phyloP scores from a whole-genome alignment of 176 grass and related monocot genomes.

The Cenchrus fungigraminus region DNA sequence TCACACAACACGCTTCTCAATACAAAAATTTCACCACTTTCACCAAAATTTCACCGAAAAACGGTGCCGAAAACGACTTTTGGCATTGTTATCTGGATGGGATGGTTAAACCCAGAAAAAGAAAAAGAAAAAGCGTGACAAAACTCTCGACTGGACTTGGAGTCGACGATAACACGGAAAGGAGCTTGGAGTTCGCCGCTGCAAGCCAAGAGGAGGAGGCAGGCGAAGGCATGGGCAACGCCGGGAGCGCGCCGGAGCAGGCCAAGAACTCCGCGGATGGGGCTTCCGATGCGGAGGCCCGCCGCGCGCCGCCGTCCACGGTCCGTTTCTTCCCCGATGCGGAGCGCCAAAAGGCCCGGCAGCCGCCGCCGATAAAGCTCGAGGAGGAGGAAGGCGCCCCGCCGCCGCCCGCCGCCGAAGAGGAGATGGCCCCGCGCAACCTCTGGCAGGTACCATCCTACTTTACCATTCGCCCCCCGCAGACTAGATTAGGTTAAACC shows the following conservation, averaged over 20 bases:
- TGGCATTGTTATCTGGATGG: too few relatives aligned
- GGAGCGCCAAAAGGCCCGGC: slow-evolving; percentile 45
- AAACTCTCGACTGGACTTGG: background rate
- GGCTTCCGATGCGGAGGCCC: background rate
- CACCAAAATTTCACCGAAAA: too few relatives aligned
- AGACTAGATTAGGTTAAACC: slow-evolving; percentile 9
- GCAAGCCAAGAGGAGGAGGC: background rate
- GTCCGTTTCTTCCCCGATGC: slow-evolving; percentile 63
- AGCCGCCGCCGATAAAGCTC: slow-evolving; percentile 59
- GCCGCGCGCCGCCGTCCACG: slow-evolving; percentile 39
- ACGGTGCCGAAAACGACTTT: too few relatives aligned
- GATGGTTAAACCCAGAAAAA: too few relatives aligned
- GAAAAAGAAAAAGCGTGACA: too few relatives aligned
- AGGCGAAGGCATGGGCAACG: slow-evolving; percentile 42
- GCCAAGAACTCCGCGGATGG: slow-evolving; percentile 18
- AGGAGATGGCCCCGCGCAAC: slow-evolving; percentile 58
- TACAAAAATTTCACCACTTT: too few relatives aligned
- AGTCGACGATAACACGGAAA: background rate
- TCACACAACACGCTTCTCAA: too few relatives aligned
- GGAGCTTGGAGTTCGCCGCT: background rate
- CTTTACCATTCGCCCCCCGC: background rate
- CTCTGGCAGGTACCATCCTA: slow-evolving; percentile 53
- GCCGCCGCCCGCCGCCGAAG: slow-evolving; percentile 35
- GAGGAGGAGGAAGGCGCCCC: slow-evolving; percentile 63
- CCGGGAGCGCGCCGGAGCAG: slow-evolving; percentile 53